Percentiles rank a stretch among this genome's conserved stretches.
These are phyloP conservation scores for Phytophthora kernoviae DNA, from an alignment of 352 stramenopile species.

Conservation along the genomic window DNA sequence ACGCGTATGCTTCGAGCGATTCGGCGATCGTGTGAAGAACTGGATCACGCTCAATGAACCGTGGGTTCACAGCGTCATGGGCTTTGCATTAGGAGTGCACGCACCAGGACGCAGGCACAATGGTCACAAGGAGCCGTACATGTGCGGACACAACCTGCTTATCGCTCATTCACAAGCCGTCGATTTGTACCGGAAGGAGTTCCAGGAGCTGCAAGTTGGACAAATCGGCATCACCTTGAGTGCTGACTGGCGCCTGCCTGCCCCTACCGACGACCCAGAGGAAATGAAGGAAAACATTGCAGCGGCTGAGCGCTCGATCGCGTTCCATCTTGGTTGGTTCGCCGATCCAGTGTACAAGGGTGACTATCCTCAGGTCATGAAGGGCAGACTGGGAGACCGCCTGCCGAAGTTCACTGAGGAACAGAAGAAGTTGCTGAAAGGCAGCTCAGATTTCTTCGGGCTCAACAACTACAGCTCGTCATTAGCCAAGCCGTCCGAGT, in stretches of 20 bases:
- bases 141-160: slow-evolving; percentile 89
- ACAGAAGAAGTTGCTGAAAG: slow-evolving; percentile 78
- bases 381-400: slow-evolving; percentile 70
- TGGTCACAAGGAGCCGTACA: slow-evolving; percentile 77
- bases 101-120: slow-evolving; percentile 69
- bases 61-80: slow-evolving; percentile 85
- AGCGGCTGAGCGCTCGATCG: slow-evolving; percentile 79
- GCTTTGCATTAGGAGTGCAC: slow-evolving; percentile 86
- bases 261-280: slow-evolving; percentile 45
- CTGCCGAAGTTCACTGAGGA: slow-evolving; percentile 90
- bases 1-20: slow-evolving; percentile 89
- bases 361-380: slow-evolving; percentile 94
- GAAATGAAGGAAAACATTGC: slow-evolving; percentile 61
- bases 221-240: slow-evolving; percentile 93
- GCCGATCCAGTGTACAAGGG: slow-evolving; percentile 91
- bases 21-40: slow-evolving; percentile 92
- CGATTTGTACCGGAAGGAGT: slow-evolving; percentile 86
- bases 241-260: slow-evolving; percentile 88
- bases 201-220: slow-evolving; percentile 63
- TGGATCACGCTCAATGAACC: slow-evolving; percentile 96
- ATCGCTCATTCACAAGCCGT: slow-evolving; percentile 87
- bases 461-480: slow-evolving; percentile 94
- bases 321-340: slow-evolving; percentile 92
- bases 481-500: slow-evolving; percentile 45
- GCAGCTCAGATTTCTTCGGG: slow-evolving; percentile 93